A percentile compares a stretch with the other conserved stretches of the same genome.
Conservation (phyloP, 2,329 filamentous ascomycete genomes). For the Pseudogymnoascus sp. region DNA sequence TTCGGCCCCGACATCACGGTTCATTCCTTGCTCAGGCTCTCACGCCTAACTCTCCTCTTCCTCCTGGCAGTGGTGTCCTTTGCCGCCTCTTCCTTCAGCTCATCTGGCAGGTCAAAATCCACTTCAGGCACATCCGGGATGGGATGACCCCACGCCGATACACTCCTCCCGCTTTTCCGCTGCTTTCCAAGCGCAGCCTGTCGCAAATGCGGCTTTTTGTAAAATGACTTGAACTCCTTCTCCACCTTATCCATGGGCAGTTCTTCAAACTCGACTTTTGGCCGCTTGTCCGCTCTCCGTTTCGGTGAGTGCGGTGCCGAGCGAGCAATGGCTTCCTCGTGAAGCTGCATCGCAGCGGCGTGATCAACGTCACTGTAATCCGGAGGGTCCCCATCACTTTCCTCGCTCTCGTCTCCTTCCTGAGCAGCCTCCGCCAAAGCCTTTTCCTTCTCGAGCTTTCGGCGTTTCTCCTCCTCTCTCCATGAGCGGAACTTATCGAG, state of each 20-base stretch:
- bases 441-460: slow-evolving; percentile 24
- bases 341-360: slow-evolving; percentile 64
- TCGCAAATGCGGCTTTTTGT: slow-evolving; percentile 59
- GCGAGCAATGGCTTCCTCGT: slow-evolving; percentile 34
- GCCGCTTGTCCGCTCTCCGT: slow-evolving; percentile 27
- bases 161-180: slow-evolving; percentile 53
- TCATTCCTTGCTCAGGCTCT: slow-evolving; percentile 18
- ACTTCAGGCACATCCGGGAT: slow-evolving; percentile 62
- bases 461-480: slow-evolving; percentile 77
- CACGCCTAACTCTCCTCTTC: slow-evolving; percentile 38
- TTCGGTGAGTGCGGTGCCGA: slow-evolving; percentile 19
- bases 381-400: slow-evolving; percentile 43
- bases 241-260: slow-evolving; percentile 26
- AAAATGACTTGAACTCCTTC: slow-evolving; percentile 79
- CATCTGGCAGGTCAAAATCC: slow-evolving; percentile 69
- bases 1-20: slow-evolving; percentile 20
- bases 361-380: slow-evolving; percentile 64
- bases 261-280: slow-evolving; percentile 24
- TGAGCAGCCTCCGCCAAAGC: slow-evolving; percentile 4
- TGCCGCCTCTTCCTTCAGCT: slow-evolving; percentile 36
- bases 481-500: slow-evolving; percentile 81
- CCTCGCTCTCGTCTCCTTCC: slow-evolving; percentile 24
- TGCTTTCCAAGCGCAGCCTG: slow-evolving; percentile 67
- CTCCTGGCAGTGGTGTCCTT: slow-evolving; percentile 52
- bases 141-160: slow-evolving; percentile 72